These are phyloP conservation scores for Mucor sp. DNA, from an alignment of 371 early-diverging fungal species.

Conservation along the genomic window DNA sequence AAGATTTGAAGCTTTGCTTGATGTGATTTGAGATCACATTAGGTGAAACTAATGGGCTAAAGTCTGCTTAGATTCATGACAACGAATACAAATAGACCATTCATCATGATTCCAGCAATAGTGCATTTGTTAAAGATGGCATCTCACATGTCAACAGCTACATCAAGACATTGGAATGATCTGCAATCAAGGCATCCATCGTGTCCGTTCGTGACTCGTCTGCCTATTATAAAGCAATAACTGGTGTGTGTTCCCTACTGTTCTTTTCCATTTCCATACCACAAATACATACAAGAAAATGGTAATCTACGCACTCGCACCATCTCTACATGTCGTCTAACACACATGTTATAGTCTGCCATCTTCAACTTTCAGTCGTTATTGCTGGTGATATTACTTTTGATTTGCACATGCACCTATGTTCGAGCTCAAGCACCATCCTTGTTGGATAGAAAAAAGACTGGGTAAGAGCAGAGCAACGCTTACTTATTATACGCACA, in stretches of 20 bases:
- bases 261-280: not conserved
- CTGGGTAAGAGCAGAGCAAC: constrained; percentile 46
- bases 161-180: not conserved
- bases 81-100: too few species aligned
- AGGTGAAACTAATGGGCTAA: too few species aligned
- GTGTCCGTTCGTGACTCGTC: not conserved
- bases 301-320: not conserved
- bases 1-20: constrained; percentile 19
- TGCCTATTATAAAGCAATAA: not conserved
- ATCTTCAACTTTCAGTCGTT: constrained; percentile 82
- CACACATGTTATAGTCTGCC: constrained; percentile 60
- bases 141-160: too few species aligned
- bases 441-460: constrained; percentile 67
- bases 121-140: not conserved
- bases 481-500: not conserved
- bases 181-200: not conserved
- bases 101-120: too few species aligned
- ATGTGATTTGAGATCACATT: not conserved
- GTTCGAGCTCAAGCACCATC: constrained; percentile 75
- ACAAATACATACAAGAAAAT: not conserved
- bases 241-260: not conserved
- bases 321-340: not conserved
- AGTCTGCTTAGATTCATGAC: not conserved
- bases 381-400: constrained; percentile 70
- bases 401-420: constrained; percentile 82